These are phyloP conservation scores for Vachellia collinsii DNA, from an alignment of 306 rosid genomes.

Conservation along the genomic window DNA sequence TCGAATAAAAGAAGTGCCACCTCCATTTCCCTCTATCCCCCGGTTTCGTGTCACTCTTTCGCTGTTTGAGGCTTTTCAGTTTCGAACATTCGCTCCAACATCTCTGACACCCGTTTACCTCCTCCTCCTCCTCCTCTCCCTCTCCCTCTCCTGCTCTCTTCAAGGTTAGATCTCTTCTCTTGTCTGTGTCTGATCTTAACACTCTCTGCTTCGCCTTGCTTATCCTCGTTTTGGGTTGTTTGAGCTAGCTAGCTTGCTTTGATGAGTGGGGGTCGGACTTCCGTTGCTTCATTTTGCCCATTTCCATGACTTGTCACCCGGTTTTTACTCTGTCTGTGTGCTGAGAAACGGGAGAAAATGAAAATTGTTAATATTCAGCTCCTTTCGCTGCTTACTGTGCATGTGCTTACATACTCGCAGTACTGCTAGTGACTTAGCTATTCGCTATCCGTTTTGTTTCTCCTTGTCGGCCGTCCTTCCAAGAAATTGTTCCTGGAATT, in stretches of 20 bases:
- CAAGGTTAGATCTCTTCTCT: neutral
- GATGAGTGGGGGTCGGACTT: slow-evolving; percentile 40
- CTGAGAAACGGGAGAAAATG: slow-evolving; percentile 36
- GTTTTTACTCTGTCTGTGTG: slow-evolving; percentile 33
- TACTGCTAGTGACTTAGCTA: neutral
- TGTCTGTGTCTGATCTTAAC: neutral
- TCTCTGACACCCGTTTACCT: slow-evolving; percentile 34
- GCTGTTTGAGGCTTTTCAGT: slow-evolving; percentile 61
- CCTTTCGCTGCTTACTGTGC: neutral
- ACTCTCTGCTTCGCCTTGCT: neutral
- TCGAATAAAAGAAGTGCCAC: slow-evolving; percentile 31
- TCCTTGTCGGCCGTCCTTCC: neutral
- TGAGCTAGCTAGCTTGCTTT: slow-evolving; percentile 37
- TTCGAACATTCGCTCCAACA: slow-evolving; percentile 56
- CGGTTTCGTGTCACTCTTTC: slow-evolving; percentile 52
- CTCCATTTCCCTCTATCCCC: slow-evolving; percentile 17
- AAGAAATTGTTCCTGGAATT: neutral
- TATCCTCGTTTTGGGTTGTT: neutral
- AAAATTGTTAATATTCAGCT: neutral
- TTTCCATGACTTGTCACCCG: slow-evolving; percentile 1
- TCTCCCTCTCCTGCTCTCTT: neutral
- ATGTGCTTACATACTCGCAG: neutral
- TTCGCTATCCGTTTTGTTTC: neutral
- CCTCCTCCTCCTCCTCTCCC: neutral
- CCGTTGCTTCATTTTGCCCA: neutral